phyloP scores from a whole-genome alignment of 2,329 filamentous ascomycete species.

The Sporothrix curviconia region DNA sequence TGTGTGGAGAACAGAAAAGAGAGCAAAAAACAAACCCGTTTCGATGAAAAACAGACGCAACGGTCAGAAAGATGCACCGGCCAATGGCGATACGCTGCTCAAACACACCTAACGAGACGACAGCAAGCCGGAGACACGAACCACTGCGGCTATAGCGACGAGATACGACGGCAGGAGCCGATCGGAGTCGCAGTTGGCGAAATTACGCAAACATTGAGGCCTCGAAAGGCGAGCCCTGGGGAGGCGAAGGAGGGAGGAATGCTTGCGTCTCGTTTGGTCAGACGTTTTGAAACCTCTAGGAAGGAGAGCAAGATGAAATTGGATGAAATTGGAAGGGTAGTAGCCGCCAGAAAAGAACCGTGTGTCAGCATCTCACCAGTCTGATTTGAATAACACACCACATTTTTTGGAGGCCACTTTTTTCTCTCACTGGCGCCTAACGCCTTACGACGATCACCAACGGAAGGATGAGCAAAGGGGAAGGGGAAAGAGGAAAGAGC shows the following conservation, averaged over 20 bases:
- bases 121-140: neutral
- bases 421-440: neutral
- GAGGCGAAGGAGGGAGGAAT: neutral
- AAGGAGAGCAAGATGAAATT: neutral
- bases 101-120: conserved; percentile 9
- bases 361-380: too few species aligned
- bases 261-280: neutral
- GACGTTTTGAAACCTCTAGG: conserved; percentile 3
- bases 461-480: neutral
- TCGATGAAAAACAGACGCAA: neutral
- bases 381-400: too few species aligned
- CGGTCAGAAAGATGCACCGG: neutral
- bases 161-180: neutral
- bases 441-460: conserved; percentile 1
- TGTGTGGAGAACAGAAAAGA: neutral
- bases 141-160: neutral
- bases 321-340: too few species aligned
- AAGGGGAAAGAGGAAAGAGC: neutral
- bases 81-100: conserved; percentile 17
- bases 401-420: neutral
- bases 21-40: neutral
- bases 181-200: too few species aligned
- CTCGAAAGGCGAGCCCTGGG: neutral
- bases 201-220: neutral
- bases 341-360: too few species aligned